Evolutionary conservation across 495 filamentous ascomycete species (phyloP), one percentile per base, ranked within the genome.

Genomic region (Melanomma pulvis-pyrius): DNA sequence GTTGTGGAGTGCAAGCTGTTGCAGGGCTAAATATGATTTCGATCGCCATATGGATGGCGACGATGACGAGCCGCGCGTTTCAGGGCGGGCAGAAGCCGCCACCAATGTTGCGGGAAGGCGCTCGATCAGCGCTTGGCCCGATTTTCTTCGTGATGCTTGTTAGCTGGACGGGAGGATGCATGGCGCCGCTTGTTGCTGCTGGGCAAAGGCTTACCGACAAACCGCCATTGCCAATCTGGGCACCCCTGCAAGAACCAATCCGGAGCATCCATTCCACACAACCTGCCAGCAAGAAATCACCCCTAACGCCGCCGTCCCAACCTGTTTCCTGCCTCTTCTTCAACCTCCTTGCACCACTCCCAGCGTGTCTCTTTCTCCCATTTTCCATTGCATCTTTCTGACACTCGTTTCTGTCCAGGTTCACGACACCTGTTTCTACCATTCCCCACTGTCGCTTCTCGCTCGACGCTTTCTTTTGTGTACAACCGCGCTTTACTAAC

Each of bases 361-460:
- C 17, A 3, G 8, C 39, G 8, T 44, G 8, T 15, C 2, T 44
- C 39, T n/a, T n/a, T 44, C 39, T n/a, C 17, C 39, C 39, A 44
- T 44, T 15, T 44, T 44, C 39, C 39, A 15, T n/a, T n/a, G 8
- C 13, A 6, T 44, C 54, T 34, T 65, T 59, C 62, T 67, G n/a
- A 67, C 64, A 67, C 64, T 61, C 64, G 57, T 61, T 61, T n/a
- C n/a, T 67, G 57, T 56, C 29, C 34, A 58, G 51, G 49, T 39
- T 9, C 46, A 1, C n/a, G 22, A 32, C 24, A 30, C 55, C 55
- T 26, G 25, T 30, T 60, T 66, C 44, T 59, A 13, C 17, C 32
- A 54, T 22, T 39, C 48, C 28, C 32, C 53, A 59, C 24, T 5
- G 6, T 49, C 41, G 56, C 26, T 48, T 13, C 28, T 48, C 15